Evolutionary conservation across 176 grass and related monocot genomes (phyloP).

Genomic region (Oryza australiensis): DNA sequence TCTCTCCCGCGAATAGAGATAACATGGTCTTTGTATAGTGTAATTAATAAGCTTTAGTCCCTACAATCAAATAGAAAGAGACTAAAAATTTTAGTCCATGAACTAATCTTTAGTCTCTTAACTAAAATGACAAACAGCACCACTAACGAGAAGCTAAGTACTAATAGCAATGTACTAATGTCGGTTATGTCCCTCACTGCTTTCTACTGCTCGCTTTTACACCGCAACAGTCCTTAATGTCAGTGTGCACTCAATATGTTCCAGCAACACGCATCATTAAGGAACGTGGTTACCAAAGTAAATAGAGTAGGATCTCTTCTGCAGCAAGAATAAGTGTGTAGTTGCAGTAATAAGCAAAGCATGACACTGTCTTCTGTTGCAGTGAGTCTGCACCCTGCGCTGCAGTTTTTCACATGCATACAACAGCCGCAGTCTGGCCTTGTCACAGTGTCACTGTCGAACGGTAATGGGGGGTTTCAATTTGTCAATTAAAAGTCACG

Average conservation of each 20-base stretch:
- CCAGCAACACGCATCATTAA: slow-evolving; percentile 21
- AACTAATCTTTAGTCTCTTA: too few species aligned
- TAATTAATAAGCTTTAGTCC: too few species aligned
- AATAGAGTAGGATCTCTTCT: not conserved
- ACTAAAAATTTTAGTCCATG: too few species aligned
- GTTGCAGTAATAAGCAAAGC: not conserved
- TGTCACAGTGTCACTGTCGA: slow-evolving; percentile 4
- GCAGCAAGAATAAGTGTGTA: not conserved
- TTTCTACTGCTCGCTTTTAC: not conserved
- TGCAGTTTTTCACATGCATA: slow-evolving; percentile 26
- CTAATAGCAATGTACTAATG: too few species aligned
- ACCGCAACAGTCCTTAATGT: not conserved
- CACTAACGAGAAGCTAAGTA: too few species aligned
- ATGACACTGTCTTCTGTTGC: not conserved
- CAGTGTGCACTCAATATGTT: not conserved
- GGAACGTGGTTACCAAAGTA: not conserved
- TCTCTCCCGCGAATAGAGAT: too few species aligned
- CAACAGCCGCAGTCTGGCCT: not conserved
- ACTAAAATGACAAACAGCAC: too few species aligned
- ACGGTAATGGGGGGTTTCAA: not conserved
- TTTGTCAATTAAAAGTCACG: slow-evolving; percentile 1
- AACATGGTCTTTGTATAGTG: too few species aligned
- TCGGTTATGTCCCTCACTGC: too few species aligned
- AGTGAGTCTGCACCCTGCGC: not conserved
- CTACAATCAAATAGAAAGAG: too few species aligned